These are phyloP conservation scores for Pyrenochaeta sp. DNA, from an alignment of 2,329 filamentous ascomycete species.

Conservation along the genomic window DNA sequence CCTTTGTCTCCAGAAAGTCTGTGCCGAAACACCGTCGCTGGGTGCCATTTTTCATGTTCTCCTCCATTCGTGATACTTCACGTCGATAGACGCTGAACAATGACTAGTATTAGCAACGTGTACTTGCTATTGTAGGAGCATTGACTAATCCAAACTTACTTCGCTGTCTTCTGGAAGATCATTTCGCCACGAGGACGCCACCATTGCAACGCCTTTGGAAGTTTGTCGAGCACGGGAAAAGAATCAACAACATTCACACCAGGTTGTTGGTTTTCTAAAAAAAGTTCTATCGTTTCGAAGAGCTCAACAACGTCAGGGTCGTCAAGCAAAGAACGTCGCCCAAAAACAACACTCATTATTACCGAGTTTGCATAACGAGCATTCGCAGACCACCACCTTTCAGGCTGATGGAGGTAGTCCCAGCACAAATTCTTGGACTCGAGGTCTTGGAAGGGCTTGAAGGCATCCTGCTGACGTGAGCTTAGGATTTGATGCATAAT, in stretches of 20 bases:
- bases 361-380: conserved; percentile 40
- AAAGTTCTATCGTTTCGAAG: conserved; percentile 23
- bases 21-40: conserved; percentile 55
- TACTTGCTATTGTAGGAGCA: no score
- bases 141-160: conserved; percentile 9
- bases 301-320: conserved; percentile 25
- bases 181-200: conserved; percentile 37
- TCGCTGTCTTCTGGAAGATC: conserved; percentile 23
- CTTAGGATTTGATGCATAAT: conserved; percentile 45
- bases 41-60: not conserved
- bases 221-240: conserved; percentile 38
- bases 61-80: not conserved
- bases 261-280: conserved; percentile 37
- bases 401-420: conserved; percentile 35
- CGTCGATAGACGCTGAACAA: conserved; percentile 15
- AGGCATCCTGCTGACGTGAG: conserved; percentile 22
- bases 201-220: conserved; percentile 42
- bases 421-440: conserved; percentile 37
- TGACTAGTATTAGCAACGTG: no score
- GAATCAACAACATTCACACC: conserved; percentile 44
- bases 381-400: conserved; percentile 35
- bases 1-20: conserved; percentile 51
- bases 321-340: conserved; percentile 19
- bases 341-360: conserved; percentile 48
- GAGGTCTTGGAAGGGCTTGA: conserved; percentile 43